Evolutionary conservation across 208 protist genomes (phyloP), one percentile per base, ranked within the genome.

Genomic region (Trypanosoma avium): DNA sequence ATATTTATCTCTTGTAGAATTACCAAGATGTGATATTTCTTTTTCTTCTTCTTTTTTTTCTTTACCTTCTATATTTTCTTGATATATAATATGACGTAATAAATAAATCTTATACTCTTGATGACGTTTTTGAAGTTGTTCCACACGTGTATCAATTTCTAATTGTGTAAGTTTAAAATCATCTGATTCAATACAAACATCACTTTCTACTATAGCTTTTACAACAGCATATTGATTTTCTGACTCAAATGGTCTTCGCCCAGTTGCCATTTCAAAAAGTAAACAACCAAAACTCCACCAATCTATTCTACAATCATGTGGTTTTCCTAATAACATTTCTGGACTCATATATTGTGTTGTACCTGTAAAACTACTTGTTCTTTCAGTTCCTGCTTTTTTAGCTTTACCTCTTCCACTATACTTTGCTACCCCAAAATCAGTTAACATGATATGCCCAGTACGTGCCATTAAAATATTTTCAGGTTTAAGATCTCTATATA

Each of bases 231-330:
- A 91, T 53, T 84, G 79, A 42, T 88, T 95, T 10, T 54, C 49
- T 27, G 49, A 74, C 43, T 88, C 87, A 56, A 90, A 97, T 8
- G 88, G 77, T 32, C 82, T 79, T 21, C 94, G 78, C 17, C 95
- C 97, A 42, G 95, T 90, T 26, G 92, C 67, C 94, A 97, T 98
- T 82, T 98, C 97, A 72, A 97, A 98, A 5, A 98, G 76, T 4
- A 98, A 76, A 48, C 94, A 97, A 45, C 97, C 97, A 69, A 93
- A 97, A 67, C 84, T 93, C 95, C 97, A 98, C 97, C 97, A 98
- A 77, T 98, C 97, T 10, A 96, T 97, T 55, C 89, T 81, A 9
- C 75, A 80, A 74, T 94, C 94, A 70, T 97, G 88, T 21, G 87
- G 79, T 19, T 84, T 35, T 21, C 90, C 89, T 30, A 87, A 74